These are phyloP conservation scores for Phaeosphaeria sp. DNA, from an alignment of 2,329 filamentous ascomycete species.

Conservation along the genomic window DNA sequence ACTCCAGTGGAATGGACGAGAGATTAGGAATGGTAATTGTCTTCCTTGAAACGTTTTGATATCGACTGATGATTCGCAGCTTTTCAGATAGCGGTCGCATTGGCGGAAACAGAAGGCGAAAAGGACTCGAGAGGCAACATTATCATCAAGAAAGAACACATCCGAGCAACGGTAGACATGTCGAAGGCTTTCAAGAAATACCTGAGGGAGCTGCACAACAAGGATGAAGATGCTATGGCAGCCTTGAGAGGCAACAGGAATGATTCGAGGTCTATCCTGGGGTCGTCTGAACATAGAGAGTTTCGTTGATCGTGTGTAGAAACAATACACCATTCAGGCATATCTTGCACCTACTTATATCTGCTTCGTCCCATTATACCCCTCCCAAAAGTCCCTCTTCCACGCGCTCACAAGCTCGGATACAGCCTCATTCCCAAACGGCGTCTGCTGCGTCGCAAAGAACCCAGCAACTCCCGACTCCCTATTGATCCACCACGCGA, in stretches of 20 bases:
- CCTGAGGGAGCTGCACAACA: constrained; percentile 13
- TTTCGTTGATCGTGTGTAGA: background rate
- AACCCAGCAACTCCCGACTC: background rate
- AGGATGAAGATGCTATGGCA: constrained; percentile 2
- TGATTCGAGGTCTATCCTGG: background rate
- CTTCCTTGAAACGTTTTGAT: background rate
- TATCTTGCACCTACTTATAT: too few relatives aligned
- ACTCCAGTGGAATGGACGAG: constrained; percentile 36
- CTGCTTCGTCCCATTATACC: background rate
- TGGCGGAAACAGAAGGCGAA: constrained; percentile 22
- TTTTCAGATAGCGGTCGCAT: constrained; percentile 28
- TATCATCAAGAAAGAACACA: constrained; percentile 14
- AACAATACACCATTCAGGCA: too few relatives aligned
- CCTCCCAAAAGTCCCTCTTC: background rate
- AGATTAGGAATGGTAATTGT: constrained; percentile 36
- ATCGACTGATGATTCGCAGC: constrained; percentile 8
- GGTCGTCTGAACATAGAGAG: background rate
- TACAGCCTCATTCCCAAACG: background rate
- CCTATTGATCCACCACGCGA: background rate
- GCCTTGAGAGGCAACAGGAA: background rate
- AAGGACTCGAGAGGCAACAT: constrained; percentile 5
- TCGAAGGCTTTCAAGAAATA: constrained; percentile 25
- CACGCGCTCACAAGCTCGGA: background rate
- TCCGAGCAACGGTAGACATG: constrained; percentile 20
- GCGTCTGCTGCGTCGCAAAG: background rate